Base-by-base conservation (phyloP, 306 rosid genomes). In the Chamaecrista fasciculata region DNA sequence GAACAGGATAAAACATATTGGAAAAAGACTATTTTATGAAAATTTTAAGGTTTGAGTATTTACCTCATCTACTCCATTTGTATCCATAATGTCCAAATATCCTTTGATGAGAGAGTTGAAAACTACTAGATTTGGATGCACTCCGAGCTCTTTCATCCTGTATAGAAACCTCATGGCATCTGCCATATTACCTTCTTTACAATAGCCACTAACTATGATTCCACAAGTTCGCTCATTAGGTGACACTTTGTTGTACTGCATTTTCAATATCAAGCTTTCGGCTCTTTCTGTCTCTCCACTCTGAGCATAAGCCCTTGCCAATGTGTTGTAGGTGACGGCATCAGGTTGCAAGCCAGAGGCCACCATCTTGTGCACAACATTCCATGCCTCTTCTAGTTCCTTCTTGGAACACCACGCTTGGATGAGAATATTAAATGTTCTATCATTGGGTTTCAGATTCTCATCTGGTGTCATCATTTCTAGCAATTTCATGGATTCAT, bases 141-240 rank as follows among this genome's bases (percentile, higher is more conserved):
- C 84, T 3, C 91, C 80, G 31, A 94, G 84, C 50, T 86, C 92
- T 81, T 83, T 94, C 96, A 88, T 90, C 79, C 79, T 84, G 82
- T 82, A 61, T 34, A 90, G 83, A 82, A 90, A 91, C 75, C 84
- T 88, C 82, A 94, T 61, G 70, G 98, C 98, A 26, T 90, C 90
- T 56, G 71, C 67, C 94, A 86, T 86, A 50, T 87, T 81, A 24
- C 96, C 98, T 80, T 94, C 91, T 80, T 90, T 87, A 68, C 97
- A 90, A 70, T 90, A 88, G 44, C 98, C 98, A 18, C 84, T 81
- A 24, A 86, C 77, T 51, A 94, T 79, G 78, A 88, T 90, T 46
- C 97, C 96, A 50, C 97, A 94, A 16, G 97, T 94, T 72, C 98
- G 83, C 80, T 90, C 96, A 25, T 90, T 90, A 66, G 97, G 98